phyloP scores from a whole-genome alignment of 257 asterid species.

The Solanum commersonii region DNA sequence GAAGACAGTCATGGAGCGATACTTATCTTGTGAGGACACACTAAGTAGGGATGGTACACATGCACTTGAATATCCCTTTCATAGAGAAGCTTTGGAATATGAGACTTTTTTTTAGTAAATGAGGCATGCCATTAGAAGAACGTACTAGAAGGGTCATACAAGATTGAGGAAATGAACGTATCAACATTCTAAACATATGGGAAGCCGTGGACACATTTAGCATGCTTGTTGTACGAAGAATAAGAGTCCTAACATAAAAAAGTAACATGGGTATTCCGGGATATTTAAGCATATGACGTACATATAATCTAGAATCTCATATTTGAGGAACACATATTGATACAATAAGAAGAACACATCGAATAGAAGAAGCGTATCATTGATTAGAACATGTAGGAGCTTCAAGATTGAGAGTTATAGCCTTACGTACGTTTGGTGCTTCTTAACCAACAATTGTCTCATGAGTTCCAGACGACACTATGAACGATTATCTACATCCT shows the following conservation, averaged over 20 bases:
- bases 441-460: no score
- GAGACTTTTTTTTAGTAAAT: neutral
- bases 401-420: neutral
- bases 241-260: neutral
- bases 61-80: neutral
- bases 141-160: neutral
- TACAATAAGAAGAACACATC: neutral
- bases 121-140: neutral
- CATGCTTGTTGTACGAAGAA: neutral
- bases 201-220: neutral
- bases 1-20: neutral
- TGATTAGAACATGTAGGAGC: neutral
- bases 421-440: neutral
- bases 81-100: neutral
- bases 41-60: neutral
- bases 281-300: neutral
- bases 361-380: neutral
- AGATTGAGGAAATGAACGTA: neutral
- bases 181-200: neutral
- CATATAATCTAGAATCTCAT: neutral
- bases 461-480: no score
- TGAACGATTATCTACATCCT: no score
- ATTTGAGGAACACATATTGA: neutral
- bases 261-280: neutral
- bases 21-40: neutral